phyloP scores from a whole-genome alignment of 805 yeast genomes.

The Cyberlindnera euphorbiiphila region DNA sequence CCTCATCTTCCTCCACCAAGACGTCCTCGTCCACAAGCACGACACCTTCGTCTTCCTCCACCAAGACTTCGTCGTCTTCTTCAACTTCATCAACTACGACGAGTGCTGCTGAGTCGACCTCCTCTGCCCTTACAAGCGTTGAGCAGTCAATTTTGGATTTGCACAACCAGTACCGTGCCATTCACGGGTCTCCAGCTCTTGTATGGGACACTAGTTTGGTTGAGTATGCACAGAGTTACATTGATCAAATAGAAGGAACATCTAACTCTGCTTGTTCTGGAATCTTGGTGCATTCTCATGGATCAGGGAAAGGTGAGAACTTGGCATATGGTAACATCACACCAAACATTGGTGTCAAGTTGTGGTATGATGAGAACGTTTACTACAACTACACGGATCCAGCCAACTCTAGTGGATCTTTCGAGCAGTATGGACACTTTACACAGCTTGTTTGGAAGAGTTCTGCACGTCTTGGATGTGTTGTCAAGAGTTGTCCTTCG shows the following conservation, averaged over 20 bases:
- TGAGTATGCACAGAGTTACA: conserved; percentile 47
- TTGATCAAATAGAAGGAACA: conserved; percentile 36
- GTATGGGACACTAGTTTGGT: conserved; percentile 47
- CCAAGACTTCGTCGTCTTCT: conserved; percentile 19
- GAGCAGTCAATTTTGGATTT: conserved; percentile 41
- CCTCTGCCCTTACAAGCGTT: conserved; percentile 28
- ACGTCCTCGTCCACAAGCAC: conserved; percentile 15
- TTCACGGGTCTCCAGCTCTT: conserved; percentile 41
- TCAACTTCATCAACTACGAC: conserved; percentile 19
- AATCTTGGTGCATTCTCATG: conserved; percentile 54
- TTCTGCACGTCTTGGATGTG: conserved; percentile 65
- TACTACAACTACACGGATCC: conserved; percentile 51
- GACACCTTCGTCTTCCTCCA: conserved; percentile 14
- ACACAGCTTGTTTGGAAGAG: conserved; percentile 73
- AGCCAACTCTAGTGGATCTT: conserved; percentile 36
- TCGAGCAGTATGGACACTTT: conserved; percentile 62
- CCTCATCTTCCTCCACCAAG: conserved; percentile 12
- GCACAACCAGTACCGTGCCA: conserved; percentile 48
- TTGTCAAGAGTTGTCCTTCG: conserved; percentile 18
- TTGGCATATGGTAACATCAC: conserved; percentile 59
- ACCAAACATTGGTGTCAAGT: conserved; percentile 46
- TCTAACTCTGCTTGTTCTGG: conserved; percentile 54
- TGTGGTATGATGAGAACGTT: conserved; percentile 69
- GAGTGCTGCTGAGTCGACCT: conserved; percentile 15
- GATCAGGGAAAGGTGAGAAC: conserved; percentile 61